Evolutionary conservation across 116 monocot genomes (phyloP), one percentile per base, ranked within the genome.

Genomic region (Phalaenopsis hybrid): DNA sequence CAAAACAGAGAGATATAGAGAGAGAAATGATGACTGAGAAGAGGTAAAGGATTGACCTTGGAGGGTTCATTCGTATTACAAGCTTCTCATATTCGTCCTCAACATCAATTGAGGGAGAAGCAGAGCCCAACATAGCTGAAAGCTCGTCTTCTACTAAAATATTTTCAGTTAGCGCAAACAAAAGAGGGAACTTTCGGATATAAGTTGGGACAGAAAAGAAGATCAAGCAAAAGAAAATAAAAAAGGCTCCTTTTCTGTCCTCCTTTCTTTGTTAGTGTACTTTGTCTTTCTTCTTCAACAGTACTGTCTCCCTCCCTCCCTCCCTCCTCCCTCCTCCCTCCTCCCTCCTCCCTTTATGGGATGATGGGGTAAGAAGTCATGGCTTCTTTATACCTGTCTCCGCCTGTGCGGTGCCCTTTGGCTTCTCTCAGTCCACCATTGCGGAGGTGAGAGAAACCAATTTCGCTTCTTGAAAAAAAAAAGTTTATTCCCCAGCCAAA

Each of bases 51-150:
- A 44, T 45, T 73, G 33, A 95, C 95, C 92, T 92, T 83, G 95
- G 95, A 20, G 92, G 92, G 85, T 95, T 95, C 93, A 95, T 92
- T 63, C 91, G 73, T 20, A 91, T 88, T 11, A 95, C 84, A 18
- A 95, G 83, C 91, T 95, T 95, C 85, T 91, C 91, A 81, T 90
- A 95, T 83, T 95, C 95, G 78, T 95, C 95, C 51, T 92, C 96
- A 69, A 84, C 65, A 41, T 92, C 94, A 23, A 78, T 57, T 16
- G 78, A 78, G 50, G 85, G 81, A 80, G 85, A 85, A 80, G 79
- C 88, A 87, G 83, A 87, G 57, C 82, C 81, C 92, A 90, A 89
- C 69, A 87, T 86, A 33, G 67, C 77, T 28, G 51, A 51, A 41
- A 15, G 5, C 73, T 73, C 37, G 33, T 15, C 37, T 73, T 73